Percentiles rank a stretch among this genome's conserved stretches.
phyloP scores from a whole-genome alignment of 768 basidiomycete species.

The Chlorophyllum brunneum region DNA sequence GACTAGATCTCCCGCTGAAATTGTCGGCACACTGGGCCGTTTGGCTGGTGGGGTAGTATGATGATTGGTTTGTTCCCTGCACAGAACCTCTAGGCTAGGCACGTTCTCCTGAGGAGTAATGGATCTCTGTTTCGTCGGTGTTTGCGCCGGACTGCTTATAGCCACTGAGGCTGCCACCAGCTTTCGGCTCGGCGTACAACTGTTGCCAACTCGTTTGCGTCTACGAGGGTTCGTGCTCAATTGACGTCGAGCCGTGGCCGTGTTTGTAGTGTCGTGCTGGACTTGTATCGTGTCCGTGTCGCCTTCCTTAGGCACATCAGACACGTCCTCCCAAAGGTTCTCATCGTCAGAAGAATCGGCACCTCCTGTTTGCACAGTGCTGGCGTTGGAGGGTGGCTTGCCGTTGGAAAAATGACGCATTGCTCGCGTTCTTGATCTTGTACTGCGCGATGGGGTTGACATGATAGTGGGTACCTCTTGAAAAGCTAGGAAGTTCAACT shows the following conservation, averaged over 20 bases:
- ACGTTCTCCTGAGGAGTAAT: background rate
- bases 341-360: constrained; percentile 2
- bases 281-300: background rate
- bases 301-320: background rate
- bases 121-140: background rate
- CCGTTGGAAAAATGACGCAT: background rate
- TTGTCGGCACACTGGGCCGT: background rate
- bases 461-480: background rate
- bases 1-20: constrained; percentile 23
- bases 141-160: background rate
- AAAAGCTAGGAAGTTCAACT: background rate
- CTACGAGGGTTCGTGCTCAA: background rate
- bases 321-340: constrained; percentile 7
- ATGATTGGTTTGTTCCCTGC: background rate
- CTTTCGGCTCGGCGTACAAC: background rate
- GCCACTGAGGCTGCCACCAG: background rate
- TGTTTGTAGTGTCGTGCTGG: background rate
- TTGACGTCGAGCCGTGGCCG: background rate
- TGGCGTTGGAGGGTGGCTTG: constrained; percentile 14
- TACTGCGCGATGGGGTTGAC: constrained; percentile 6
- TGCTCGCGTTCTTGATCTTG: constrained; percentile 12
- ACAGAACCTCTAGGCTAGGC: background rate
- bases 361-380: constrained; percentile 31
- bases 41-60: background rate
- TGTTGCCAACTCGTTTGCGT: constrained; percentile 3